These are phyloP conservation scores for Tolypocladium album DNA, from an alignment of 2,329 filamentous ascomycete species.

Conservation along the genomic window DNA sequence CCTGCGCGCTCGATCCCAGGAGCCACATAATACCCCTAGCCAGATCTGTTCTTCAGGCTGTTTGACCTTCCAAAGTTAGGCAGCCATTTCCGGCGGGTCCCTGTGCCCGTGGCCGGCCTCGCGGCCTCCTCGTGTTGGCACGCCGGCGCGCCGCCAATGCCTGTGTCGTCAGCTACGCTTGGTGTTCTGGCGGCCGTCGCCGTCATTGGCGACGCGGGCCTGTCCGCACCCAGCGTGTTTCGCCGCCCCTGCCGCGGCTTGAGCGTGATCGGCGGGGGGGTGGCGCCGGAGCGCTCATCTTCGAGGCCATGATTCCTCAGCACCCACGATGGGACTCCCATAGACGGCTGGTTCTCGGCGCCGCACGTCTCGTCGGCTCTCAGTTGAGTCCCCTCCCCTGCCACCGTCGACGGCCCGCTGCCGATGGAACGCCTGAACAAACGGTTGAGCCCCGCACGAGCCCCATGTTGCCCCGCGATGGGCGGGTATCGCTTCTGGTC, in stretches of 20 bases:
- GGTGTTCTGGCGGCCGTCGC: not conserved
- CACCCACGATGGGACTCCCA: constrained; percentile 30
- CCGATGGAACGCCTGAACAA: constrained; percentile 41
- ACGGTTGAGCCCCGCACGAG: constrained; percentile 35
- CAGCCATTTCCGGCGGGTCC: constrained; percentile 24
- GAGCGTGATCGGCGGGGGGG: constrained; percentile 45
- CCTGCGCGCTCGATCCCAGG: not conserved
- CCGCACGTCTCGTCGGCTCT: constrained; percentile 1
- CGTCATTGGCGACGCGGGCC: constrained; percentile 4
- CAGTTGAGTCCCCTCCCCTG: not conserved
- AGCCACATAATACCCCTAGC: constrained; percentile 1
- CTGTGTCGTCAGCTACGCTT: constrained; percentile 1
- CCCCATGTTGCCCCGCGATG: constrained; percentile 30
- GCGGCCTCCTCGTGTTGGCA: not conserved
- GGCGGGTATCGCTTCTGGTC: constrained; percentile 38
- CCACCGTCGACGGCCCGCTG: constrained; percentile 14
- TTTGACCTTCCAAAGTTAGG: constrained; percentile 18
- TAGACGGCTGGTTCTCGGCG: constrained; percentile 11
- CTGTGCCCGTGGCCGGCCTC: constrained; percentile 11
- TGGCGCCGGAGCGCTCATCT: constrained; percentile 37
- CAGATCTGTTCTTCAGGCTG: constrained; percentile 10
- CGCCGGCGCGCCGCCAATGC: constrained; percentile 3
- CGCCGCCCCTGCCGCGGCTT: constrained; percentile 24
- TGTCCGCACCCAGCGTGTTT: constrained; percentile 13
- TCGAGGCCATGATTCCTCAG: constrained; percentile 22